Base-by-base conservation (phyloP, 768 basidiomycete species). In the Rhodocollybia butyracea region DNA sequence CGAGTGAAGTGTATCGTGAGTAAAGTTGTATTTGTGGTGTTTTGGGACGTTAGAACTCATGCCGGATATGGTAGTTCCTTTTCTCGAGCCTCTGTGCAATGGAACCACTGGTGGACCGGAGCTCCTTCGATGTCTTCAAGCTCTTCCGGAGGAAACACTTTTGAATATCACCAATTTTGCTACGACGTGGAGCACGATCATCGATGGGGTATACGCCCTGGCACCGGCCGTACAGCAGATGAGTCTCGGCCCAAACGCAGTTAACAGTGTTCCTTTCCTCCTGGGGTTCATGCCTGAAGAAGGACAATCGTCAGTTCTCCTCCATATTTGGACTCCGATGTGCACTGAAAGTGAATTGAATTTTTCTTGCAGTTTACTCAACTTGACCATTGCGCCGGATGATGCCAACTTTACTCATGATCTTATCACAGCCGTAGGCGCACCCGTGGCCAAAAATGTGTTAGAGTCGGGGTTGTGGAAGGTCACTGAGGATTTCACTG, bases 231-330 rank as follows among this genome's bases (percentile, higher is more conserved):
- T 62, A 1, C 51, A 52, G 29, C 59, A 60, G 38, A 54, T 62
- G 12, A 55, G 32, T 34, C 54, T 55, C 17, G 59, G 59, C 2
- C 54, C 54, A 15, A 41, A 51, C 11, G 61, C 53, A 3, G 51
- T 62, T 3, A 62, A 62, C 38, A 60, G 59, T 39, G 61, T 62
- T 46, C 22, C 59, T 1, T 60, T 45, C 32, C 53, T 62, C 46
- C 54, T 56, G 26, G 61, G 61, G 2, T 60, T 60, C 52, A 60
- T 62, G 61, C 61, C 61, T 4, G 61, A 62, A 13, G 61, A 62
- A 42, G 61, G 57, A 21, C 59, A 62, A 19, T 62, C 61, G 61
- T 62, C 32, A 30, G 61, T 55, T 50, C 27, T 19, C 24, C 21
- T 11, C 22, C n/a, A n/a, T n/a, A n/a, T n/a, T n/a, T n/a, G n/a